phyloP scores from a whole-genome alignment of 768 basidiomycete species.

The Asterophora parasitica region DNA sequence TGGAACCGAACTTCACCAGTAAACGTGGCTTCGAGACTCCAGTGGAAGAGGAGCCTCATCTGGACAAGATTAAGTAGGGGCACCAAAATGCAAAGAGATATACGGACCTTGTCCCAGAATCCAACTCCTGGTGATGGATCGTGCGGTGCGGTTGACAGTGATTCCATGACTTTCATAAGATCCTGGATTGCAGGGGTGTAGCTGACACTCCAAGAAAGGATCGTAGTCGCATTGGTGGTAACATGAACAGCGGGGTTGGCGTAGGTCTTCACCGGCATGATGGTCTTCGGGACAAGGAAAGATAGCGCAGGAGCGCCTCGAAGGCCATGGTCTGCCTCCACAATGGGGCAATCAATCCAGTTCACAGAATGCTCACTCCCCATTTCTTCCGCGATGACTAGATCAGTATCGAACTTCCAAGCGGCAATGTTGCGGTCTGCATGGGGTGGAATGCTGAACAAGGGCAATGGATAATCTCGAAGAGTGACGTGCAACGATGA shows the following conservation, averaged over 20 bases:
- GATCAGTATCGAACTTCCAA: slow-evolving; percentile 66
- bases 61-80: slow-evolving; percentile 21
- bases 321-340: slow-evolving; percentile 49
- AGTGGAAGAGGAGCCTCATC: slow-evolving; percentile 80
- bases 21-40: slow-evolving; percentile 68
- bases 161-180: slow-evolving; percentile 77
- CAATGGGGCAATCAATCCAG: slow-evolving; percentile 66
- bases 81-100: background rate
- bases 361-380: slow-evolving; percentile 61
- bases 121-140: slow-evolving; percentile 83
- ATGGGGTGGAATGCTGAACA: slow-evolving; percentile 65
- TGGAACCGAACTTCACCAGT: slow-evolving; percentile 68
- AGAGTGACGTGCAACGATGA: slow-evolving; percentile 56
- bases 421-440: slow-evolving; percentile 34
- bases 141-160: slow-evolving; percentile 67
- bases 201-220: slow-evolving; percentile 87
- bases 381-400: slow-evolving; percentile 88
- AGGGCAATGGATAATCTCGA: slow-evolving; percentile 86
- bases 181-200: slow-evolving; percentile 85
- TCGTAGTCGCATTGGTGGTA: slow-evolving; percentile 57
- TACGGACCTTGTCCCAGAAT: slow-evolving; percentile 89
- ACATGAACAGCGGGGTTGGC: slow-evolving; percentile 70
- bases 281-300: slow-evolving; percentile 77
- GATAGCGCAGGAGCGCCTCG: slow-evolving; percentile 49
- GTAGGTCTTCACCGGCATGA: slow-evolving; percentile 94